Evolutionary conservation across 2,329 filamentous ascomycete genomes (phyloP).

Genomic region (Chrysosporium keratinophilum): DNA sequence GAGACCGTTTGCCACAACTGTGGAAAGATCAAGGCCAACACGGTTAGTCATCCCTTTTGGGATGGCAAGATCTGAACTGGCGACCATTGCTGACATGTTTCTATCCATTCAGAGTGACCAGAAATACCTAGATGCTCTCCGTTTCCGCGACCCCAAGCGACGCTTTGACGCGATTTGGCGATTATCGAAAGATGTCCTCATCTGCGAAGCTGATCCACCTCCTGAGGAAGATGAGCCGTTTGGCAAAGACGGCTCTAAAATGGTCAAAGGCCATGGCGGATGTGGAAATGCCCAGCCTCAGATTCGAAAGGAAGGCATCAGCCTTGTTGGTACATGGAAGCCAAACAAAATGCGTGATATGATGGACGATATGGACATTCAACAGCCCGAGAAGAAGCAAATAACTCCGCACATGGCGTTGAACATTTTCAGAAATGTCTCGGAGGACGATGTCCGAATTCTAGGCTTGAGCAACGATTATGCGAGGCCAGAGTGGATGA

Average conservation of each 20-base stretch:
- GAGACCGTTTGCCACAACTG: constrained; percentile 99
- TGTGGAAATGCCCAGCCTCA: constrained; percentile 87
- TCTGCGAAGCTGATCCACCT: constrained; percentile 69
- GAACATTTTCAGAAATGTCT: constrained; percentile 76
- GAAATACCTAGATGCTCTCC: constrained; percentile 71
- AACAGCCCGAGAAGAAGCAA: constrained; percentile 64
- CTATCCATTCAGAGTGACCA: constrained; percentile 58
- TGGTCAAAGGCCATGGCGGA: constrained; percentile 61
- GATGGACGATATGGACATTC: constrained; percentile 52
- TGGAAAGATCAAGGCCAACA: constrained; percentile 92
- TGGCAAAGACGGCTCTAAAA: constrained; percentile 50
- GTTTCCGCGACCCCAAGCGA: constrained; percentile 80
- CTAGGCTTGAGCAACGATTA: constrained; percentile 93
- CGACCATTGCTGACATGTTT: constrained; percentile 38
- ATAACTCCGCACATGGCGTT: constrained; percentile 79
- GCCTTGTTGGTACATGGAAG: constrained; percentile 68
- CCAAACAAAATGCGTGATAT: constrained; percentile 58
- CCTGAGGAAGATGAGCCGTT: constrained; percentile 59
- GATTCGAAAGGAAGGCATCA: constrained; percentile 76
- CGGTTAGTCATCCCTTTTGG: constrained; percentile 70
- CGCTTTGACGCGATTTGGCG: constrained; percentile 90
- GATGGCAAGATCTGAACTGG: constrained; percentile 45
- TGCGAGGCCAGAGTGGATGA: constrained; percentile 96
- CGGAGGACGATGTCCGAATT: constrained; percentile 66
- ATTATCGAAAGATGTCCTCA: constrained; percentile 76